A percentile compares a stretch with the other conserved stretches of the same genome.
Evolutionary conservation across 768 basidiomycete species (phyloP).

Genomic region (Leccinum fibrillosum): DNA sequence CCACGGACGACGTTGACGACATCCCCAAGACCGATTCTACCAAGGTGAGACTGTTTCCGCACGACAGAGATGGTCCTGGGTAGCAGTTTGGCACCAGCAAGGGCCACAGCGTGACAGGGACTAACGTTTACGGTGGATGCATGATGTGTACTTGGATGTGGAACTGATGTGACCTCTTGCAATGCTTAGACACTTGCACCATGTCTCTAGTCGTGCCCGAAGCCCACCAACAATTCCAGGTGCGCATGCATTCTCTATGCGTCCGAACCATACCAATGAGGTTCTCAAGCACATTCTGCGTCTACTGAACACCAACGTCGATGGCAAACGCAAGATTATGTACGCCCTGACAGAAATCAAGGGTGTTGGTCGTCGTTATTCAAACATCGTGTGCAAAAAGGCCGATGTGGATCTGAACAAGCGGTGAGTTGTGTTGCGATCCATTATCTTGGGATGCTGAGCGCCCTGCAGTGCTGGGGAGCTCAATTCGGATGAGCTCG

Average conservation of each 20-base stretch:
- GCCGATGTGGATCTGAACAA: slow-evolving; percentile 99
- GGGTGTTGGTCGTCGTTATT: slow-evolving; percentile 98
- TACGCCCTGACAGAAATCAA: slow-evolving; percentile 99
- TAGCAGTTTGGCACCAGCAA: not conserved
- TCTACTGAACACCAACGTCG: slow-evolving; percentile 99
- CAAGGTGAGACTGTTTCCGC: slow-evolving; percentile 25
- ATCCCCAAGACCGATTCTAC: slow-evolving; percentile 16
- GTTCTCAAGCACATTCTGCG: slow-evolving; percentile 88
- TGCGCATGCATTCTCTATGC: slow-evolving; percentile 29
- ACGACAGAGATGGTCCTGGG: not conserved
- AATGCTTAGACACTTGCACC: slow-evolving; percentile 19
- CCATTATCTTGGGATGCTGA: slow-evolving; percentile 5
- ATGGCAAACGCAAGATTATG: slow-evolving; percentile 99
- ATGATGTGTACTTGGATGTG: slow-evolving; percentile 5
- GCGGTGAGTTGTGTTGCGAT: slow-evolving; percentile 59
- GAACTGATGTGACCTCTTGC: slow-evolving; percentile 11
- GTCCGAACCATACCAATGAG: slow-evolving; percentile 1
- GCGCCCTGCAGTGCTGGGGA: slow-evolving; percentile 78
- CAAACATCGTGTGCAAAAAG: slow-evolving; percentile 99
- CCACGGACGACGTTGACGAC: slow-evolving; percentile 14
- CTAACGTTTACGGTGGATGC: slow-evolving; percentile 21
- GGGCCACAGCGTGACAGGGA: not conserved
- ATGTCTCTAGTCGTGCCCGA: slow-evolving; percentile 99
- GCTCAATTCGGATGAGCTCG: slow-evolving; percentile 98
- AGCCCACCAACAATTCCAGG: slow-evolving; percentile 94